Evolutionary conservation across 2,329 filamentous ascomycete genomes (phyloP).

Genomic region (Arthroderma sp.): DNA sequence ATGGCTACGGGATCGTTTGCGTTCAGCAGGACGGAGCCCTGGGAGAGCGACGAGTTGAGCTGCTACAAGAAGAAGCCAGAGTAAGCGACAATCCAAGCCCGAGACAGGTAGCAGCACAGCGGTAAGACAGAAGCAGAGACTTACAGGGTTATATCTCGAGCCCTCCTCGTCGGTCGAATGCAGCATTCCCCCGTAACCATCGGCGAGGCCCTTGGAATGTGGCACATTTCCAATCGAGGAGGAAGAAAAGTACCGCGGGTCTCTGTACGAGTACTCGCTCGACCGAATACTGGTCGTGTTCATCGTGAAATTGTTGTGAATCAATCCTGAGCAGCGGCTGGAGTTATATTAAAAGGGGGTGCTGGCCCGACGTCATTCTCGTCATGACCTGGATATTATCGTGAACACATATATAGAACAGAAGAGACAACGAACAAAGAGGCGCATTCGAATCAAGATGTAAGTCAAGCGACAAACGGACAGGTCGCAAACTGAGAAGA

Average conservation of each 20-base stretch:
- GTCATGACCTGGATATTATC: not conserved
- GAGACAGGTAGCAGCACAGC: not conserved
- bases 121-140: constrained; percentile 15
- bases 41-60: constrained; percentile 39
- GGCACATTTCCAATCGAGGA: constrained; percentile 25
- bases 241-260: constrained; percentile 28
- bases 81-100: not conserved
- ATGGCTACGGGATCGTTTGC: constrained; percentile 57
- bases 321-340: not conserved
- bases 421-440: not conserved
- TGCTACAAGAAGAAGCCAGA: constrained; percentile 21
- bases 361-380: not conserved
- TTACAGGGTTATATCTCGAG: constrained; percentile 48
- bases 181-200: constrained; percentile 49
- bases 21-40: constrained; percentile 29
- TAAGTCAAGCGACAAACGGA: not conserved
- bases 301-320: constrained; percentile 7
- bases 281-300: constrained; percentile 27
- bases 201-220: constrained; percentile 40
- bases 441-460: not conserved
- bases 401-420: not conserved
- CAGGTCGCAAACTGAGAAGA: not conserved
- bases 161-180: constrained; percentile 44
- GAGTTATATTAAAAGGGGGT: not conserved
- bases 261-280: constrained; percentile 32